Evolutionary conservation across 495 filamentous ascomycete genomes (phyloP).

Genomic region (Penicillium waksmanii): DNA sequence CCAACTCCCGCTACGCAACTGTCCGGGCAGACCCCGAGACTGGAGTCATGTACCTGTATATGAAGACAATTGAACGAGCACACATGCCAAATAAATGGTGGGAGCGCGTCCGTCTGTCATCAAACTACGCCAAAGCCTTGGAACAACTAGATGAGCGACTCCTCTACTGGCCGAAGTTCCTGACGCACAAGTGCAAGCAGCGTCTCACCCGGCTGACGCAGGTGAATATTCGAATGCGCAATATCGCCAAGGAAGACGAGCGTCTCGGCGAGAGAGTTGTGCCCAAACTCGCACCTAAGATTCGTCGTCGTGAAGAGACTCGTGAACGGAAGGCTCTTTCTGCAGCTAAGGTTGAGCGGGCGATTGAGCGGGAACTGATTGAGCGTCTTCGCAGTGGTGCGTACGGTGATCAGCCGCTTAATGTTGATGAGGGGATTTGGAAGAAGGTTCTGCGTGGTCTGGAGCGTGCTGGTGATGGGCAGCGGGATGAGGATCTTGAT

Average conservation of each 20-base stretch:
- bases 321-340: conserved; percentile 91
- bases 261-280: conserved; percentile 89
- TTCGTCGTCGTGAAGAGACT: conserved; percentile 83
- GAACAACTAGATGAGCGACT: conserved; percentile 85
- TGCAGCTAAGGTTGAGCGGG: conserved; percentile 93
- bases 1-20: conserved; percentile 95
- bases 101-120: conserved; percentile 89
- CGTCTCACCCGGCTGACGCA: conserved; percentile 92
- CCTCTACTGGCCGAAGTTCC: conserved; percentile 95
- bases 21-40: conserved; percentile 81
- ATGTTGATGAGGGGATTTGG: conserved; percentile 93
- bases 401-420: conserved; percentile 92
- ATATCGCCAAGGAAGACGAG: conserved; percentile 84
- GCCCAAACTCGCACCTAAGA: conserved; percentile 89
- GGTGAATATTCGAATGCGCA: conserved; percentile 83
- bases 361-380: conserved; percentile 94
- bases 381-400: conserved; percentile 89
- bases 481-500: conserved; percentile 85
- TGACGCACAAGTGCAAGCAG: conserved; percentile 97
- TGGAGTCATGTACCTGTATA: conserved; percentile 90
- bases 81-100: conserved; percentile 93
- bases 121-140: conserved; percentile 87
- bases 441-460: conserved; percentile 93
- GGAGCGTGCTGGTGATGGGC: conserved; percentile 82
- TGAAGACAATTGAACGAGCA: conserved; percentile 90